These are phyloP conservation scores for Fomitopsis palustris DNA, from an alignment of 1,284 basidiomycete species.

Conservation along the genomic window DNA sequence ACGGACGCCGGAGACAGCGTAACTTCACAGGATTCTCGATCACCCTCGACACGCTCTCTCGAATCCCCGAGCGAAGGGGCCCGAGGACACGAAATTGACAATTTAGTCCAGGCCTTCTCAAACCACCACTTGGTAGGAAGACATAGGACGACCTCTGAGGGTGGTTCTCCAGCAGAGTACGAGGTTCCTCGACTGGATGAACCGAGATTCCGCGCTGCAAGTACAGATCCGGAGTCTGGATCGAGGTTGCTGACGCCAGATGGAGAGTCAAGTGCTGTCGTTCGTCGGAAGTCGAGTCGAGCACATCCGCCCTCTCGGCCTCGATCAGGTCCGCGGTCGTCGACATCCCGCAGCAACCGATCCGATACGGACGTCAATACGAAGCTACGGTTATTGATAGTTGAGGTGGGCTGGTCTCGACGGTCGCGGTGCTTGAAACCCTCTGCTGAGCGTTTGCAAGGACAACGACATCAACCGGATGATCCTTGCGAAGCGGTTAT, in stretches of 20 bases:
- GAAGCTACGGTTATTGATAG: conserved; percentile 61
- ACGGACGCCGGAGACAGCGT: conserved; percentile 25
- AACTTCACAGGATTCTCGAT: not conserved
- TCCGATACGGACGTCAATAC: conserved; percentile 6
- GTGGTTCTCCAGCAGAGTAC: conserved; percentile 6
- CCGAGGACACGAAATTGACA: conserved; percentile 49
- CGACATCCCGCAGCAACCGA: conserved; percentile 1
- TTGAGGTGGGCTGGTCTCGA: conserved; percentile 49
- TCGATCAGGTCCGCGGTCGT: not conserved
- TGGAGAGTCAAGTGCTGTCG: not conserved
- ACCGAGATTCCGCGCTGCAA: conserved; percentile 24
- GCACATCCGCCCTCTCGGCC: conserved; percentile 5
- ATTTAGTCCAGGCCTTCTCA: conserved; percentile 64
- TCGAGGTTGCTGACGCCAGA: not conserved
- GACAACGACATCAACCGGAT: conserved; percentile 78
- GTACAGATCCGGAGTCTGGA: not conserved
- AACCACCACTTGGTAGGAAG: conserved; percentile 34
- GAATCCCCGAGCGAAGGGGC: conserved; percentile 16
- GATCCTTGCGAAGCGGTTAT: conserved; percentile 70
- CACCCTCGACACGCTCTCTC: conserved; percentile 1
- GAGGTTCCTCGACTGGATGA: conserved; percentile 26
- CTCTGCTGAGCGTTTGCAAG: conserved; percentile 28
- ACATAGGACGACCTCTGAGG: not conserved
- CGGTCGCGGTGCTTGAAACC: not conserved
- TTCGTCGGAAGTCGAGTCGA: conserved; percentile 1